A percentile compares a stretch with the other conserved stretches of the same genome.
These are phyloP conservation scores for Talaromyces albobiverticillius DNA, from an alignment of 2,329 filamentous ascomycete genomes.

Conservation along the genomic window DNA sequence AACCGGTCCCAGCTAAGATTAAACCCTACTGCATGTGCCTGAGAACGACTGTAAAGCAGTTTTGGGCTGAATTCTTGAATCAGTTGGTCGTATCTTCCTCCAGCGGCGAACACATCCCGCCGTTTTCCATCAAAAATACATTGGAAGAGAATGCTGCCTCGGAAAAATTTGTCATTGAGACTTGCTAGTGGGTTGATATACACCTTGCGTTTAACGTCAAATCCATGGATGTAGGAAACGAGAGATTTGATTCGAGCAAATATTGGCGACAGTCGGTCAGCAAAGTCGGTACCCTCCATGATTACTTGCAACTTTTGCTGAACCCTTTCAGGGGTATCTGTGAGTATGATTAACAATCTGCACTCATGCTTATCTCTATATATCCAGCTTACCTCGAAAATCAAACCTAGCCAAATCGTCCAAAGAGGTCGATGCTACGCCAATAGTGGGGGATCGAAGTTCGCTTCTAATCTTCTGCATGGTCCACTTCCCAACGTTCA, in stretches of 20 bases:
- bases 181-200: constrained; percentile 83
- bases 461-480: constrained; percentile 83
- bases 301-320: constrained; percentile 58
- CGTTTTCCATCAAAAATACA: constrained; percentile 83
- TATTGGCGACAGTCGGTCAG: constrained; percentile 51
- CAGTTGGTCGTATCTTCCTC: constrained; percentile 86
- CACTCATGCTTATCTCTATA: constrained; percentile 33
- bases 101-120: constrained; percentile 82
- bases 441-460: constrained; percentile 74
- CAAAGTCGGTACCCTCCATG: constrained; percentile 53
- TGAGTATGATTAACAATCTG: not conserved
- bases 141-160: constrained; percentile 81
- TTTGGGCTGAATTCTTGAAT: constrained; percentile 80
- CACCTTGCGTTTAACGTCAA: constrained; percentile 72
- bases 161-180: constrained; percentile 88
- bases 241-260: constrained; percentile 80
- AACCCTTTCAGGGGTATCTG: constrained; percentile 69
- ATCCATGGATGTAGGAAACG: constrained; percentile 69
- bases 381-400: constrained; percentile 63
- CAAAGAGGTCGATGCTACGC: constrained; percentile 81
- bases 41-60: constrained; percentile 59
- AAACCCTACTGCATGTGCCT: constrained; percentile 84
- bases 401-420: constrained; percentile 90
- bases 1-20: constrained; percentile 85
- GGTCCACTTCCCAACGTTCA: constrained; percentile 76